Evolutionary conservation across 495 filamentous ascomycete species (phyloP).

Genomic region (Cercophora scortea): DNA sequence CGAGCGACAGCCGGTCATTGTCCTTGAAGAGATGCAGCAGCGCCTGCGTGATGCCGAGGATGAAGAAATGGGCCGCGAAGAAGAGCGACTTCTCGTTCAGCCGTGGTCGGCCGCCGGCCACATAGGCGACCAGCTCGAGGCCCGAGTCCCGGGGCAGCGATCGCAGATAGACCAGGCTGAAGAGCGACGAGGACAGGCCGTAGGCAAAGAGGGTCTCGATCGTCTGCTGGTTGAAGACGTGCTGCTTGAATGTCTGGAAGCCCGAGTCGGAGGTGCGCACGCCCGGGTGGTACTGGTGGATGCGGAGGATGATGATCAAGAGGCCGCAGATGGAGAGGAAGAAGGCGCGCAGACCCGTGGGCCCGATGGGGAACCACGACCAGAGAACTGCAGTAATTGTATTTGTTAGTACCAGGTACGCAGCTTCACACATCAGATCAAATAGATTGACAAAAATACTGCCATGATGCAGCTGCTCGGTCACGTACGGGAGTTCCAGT

Average conservation of each 20-base stretch:
- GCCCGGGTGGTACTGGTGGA: constrained; percentile 75
- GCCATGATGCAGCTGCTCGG: no score
- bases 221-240: constrained; percentile 48
- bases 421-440: no score
- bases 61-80: constrained; percentile 60
- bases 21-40: constrained; percentile 63
- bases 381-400: constrained; percentile 53
- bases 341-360: constrained; percentile 63
- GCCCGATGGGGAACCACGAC: constrained; percentile 78
- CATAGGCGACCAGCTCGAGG: constrained; percentile 62
- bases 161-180: constrained; percentile 76
- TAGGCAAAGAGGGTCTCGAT: constrained; percentile 65
- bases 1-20: constrained; percentile 59
- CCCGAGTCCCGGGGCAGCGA: constrained; percentile 56
- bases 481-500: constrained; percentile 55
- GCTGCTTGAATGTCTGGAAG: constrained; percentile 51
- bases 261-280: constrained; percentile 61
- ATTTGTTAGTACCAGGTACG: no score
- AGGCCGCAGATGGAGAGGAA: constrained; percentile 70
- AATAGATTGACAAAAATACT: no score
- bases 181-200: constrained; percentile 69
- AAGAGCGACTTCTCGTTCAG: constrained; percentile 86
- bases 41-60: constrained; percentile 63
- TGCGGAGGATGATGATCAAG: constrained; percentile 64
- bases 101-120: constrained; percentile 59